phyloP scores from a whole-genome alignment of 2,329 filamentous ascomycete species.

The Fusarium dlaminii region DNA sequence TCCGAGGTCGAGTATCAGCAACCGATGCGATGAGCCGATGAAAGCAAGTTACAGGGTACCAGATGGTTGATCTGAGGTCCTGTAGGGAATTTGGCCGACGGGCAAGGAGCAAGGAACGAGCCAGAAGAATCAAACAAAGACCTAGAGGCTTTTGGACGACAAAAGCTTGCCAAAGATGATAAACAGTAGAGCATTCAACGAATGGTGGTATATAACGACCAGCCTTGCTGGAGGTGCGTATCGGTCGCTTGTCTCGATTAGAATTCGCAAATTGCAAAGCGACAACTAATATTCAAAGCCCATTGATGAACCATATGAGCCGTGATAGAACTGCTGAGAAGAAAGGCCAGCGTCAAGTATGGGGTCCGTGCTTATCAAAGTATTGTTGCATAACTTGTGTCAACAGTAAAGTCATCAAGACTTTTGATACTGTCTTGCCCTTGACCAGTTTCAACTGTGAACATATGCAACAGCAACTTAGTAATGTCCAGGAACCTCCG shows the following conservation, averaged over 20 bases:
- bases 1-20: not conserved
- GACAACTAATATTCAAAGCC: not conserved
- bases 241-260: not conserved
- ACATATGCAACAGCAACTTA: not conserved
- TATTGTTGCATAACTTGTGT: not conserved
- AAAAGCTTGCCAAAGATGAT: not conserved
- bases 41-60: not conserved
- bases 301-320: not conserved
- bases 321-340: not conserved
- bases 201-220: not conserved
- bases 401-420: not conserved
- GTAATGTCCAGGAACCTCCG: not conserved
- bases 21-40: not conserved
- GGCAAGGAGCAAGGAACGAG: not conserved
- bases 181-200: not conserved
- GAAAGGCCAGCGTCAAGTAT: not conserved
- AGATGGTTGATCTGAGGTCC: not conserved
- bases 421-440: not conserved
- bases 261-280: not conserved
- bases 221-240: not conserved
- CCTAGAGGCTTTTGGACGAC: not conserved
- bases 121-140: constrained; percentile 35
- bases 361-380: not conserved
- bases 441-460: not conserved
- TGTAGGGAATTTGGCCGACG: constrained; percentile 8